phyloP scores from a whole-genome alignment of 2,329 filamentous ascomycete genomes.

The Fusarium citri region DNA sequence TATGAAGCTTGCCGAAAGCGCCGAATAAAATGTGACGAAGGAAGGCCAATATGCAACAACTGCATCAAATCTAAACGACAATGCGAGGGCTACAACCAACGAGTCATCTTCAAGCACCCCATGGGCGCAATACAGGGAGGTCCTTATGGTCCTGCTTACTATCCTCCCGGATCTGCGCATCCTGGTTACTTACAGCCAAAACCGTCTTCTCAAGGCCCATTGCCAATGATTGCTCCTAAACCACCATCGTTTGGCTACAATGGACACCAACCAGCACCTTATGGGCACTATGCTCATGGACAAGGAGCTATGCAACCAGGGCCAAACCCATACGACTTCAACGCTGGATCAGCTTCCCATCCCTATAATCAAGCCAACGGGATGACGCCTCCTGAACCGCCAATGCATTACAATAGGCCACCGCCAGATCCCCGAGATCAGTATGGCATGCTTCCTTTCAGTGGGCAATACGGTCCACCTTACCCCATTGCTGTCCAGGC shows the following conservation, averaged over 20 bases:
- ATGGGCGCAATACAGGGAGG: conserved; percentile 57
- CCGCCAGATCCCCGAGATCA: conserved; percentile 32
- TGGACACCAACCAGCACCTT: conserved; percentile 33
- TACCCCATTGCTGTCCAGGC: conserved; percentile 22
- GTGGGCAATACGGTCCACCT: conserved; percentile 14
- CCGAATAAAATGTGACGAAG: conserved; percentile 97
- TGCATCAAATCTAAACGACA: conserved; percentile 87
- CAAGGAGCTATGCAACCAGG: conserved; percentile 24
- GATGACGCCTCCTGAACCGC: conserved; percentile 23
- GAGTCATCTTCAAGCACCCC: conserved; percentile 83
- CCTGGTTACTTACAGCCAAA: conserved; percentile 51
- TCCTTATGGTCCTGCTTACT: conserved; percentile 57
- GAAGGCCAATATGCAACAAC: conserved; percentile 83
- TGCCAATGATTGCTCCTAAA: conserved; percentile 63
- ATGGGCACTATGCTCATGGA: conserved; percentile 33
- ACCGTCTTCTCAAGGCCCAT: conserved; percentile 53
- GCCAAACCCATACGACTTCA: conserved; percentile 38
- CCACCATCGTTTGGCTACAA: conserved; percentile 54
- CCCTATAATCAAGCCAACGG: conserved; percentile 29
- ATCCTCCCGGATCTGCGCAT: conserved; percentile 55
- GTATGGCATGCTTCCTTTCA: conserved; percentile 20
- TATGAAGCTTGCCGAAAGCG: conserved; percentile 85
- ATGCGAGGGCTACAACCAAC: conserved; percentile 86
- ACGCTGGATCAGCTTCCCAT: conserved; percentile 22
- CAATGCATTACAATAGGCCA: conserved; percentile 26